Evolutionary conservation across 768 basidiomycete species (phyloP).

Genomic region (Tephrocybe sp.): DNA sequence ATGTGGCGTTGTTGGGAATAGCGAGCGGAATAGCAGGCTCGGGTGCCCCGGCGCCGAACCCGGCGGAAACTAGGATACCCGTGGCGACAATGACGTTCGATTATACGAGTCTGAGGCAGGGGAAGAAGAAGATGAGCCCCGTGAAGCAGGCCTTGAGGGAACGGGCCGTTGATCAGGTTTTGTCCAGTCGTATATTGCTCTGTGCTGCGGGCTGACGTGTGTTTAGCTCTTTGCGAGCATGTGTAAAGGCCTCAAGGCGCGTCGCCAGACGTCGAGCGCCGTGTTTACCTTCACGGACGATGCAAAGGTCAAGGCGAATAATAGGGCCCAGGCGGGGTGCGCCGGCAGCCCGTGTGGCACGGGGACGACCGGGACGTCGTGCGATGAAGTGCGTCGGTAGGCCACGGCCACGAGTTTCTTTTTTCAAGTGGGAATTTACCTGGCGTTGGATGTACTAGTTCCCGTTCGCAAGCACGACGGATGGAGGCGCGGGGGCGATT

Average conservation of each 20-base stretch:
- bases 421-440: neutral
- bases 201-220: no score
- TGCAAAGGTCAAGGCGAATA: neutral
- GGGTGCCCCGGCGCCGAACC: neutral
- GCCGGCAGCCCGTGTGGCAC: slow-evolving; percentile 8
- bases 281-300: slow-evolving; percentile 13
- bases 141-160: slow-evolving; percentile 5
- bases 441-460: slow-evolving; percentile 1
- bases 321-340: slow-evolving; percentile 7
- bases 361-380: slow-evolving; percentile 5
- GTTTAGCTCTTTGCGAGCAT: slow-evolving; percentile 11
- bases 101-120: neutral
- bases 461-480: slow-evolving; percentile 17
- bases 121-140: slow-evolving; percentile 9
- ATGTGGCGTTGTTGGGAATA: no score
- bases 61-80: slow-evolving; percentile 8
- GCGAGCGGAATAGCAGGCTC: no score
- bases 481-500: slow-evolving; percentile 10
- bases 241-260: slow-evolving; percentile 6
- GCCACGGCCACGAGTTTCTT: neutral
- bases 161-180: slow-evolving; percentile 9
- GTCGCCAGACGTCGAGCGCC: neutral
- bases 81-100: slow-evolving; percentile 7
- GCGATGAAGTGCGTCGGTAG: slow-evolving; percentile 7
- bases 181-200: no score